These are phyloP conservation scores for Lentinus brumalis DNA, from an alignment of 768 basidiomycete species.

Conservation along the genomic window DNA sequence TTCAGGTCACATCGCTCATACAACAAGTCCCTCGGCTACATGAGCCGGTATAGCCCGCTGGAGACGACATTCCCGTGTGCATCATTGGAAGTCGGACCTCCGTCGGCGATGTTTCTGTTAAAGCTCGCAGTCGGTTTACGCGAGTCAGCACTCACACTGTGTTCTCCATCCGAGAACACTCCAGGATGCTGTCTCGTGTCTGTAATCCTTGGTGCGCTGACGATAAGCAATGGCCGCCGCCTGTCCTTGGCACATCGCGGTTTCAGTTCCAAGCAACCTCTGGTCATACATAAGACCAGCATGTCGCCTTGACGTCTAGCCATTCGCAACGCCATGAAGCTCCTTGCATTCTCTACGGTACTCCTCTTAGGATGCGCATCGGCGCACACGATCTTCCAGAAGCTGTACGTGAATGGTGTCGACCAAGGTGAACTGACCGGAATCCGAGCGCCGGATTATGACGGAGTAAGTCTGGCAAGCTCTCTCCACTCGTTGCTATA, in stretches of 20 bases:
- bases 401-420: conserved; percentile 55
- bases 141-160: no score
- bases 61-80: not conserved
- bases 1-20: no score
- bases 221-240: no score
- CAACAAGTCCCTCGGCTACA: no score
- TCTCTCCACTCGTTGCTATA: not conserved
- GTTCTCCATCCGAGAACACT: no score
- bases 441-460: conserved; percentile 48
- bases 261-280: not conserved
- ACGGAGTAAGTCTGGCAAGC: conserved; percentile 40
- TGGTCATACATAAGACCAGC: not conserved
- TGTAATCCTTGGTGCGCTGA: not conserved
- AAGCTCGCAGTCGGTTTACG: not conserved
- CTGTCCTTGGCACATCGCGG: not conserved
- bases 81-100: not conserved
- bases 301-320: not conserved
- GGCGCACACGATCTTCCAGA: conserved; percentile 57
- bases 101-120: not conserved
- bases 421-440: conserved; percentile 47
- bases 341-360: not conserved
- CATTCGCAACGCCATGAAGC: not conserved
- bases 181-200: not conserved
- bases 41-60: no score
- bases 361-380: conserved; percentile 25